These are phyloP conservation scores for Cryphonectria nitschkei DNA, from an alignment of 2,329 filamentous ascomycete genomes.

Conservation along the genomic window DNA sequence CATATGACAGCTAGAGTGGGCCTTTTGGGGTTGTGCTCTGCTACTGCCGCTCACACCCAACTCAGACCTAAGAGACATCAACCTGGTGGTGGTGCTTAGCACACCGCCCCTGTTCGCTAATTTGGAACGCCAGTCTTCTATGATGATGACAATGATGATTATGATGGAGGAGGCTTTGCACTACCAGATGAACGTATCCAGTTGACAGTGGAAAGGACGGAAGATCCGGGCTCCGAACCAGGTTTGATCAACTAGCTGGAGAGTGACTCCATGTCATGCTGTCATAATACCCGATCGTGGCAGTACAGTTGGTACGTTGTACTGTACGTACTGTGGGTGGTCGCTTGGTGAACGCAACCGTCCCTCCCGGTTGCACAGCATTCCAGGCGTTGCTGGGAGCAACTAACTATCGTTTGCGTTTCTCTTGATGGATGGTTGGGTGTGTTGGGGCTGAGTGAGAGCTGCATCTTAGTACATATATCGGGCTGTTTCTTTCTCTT, in stretches of 20 bases:
- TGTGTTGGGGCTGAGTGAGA: neutral
- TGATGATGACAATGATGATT: neutral
- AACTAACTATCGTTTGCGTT: neutral
- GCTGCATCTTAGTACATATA: conserved; percentile 1
- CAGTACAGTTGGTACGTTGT: neutral
- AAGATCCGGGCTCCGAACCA: neutral
- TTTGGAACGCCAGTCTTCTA: neutral
- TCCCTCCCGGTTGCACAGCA: neutral
- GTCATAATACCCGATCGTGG: neutral
- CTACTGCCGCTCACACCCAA: neutral
- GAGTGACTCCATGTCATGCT: neutral
- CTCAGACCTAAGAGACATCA: neutral
- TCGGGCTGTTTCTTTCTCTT: neutral
- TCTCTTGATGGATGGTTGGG: neutral
- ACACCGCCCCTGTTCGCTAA: conserved; percentile 1
- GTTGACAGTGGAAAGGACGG: neutral
- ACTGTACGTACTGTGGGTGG: neutral
- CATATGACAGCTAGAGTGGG: neutral
- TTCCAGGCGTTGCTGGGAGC: conserved; percentile 4
- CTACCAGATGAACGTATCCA: neutral
- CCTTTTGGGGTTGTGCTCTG: neutral
- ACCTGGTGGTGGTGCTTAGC: neutral
- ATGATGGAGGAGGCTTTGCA: neutral
- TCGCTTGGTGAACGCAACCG: neutral
- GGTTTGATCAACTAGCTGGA: neutral